Evolutionary conservation across 2,329 filamentous ascomycete genomes (phyloP), one percentile per base, ranked within the genome.

Genomic region (Emergomyces pasteurianus): DNA sequence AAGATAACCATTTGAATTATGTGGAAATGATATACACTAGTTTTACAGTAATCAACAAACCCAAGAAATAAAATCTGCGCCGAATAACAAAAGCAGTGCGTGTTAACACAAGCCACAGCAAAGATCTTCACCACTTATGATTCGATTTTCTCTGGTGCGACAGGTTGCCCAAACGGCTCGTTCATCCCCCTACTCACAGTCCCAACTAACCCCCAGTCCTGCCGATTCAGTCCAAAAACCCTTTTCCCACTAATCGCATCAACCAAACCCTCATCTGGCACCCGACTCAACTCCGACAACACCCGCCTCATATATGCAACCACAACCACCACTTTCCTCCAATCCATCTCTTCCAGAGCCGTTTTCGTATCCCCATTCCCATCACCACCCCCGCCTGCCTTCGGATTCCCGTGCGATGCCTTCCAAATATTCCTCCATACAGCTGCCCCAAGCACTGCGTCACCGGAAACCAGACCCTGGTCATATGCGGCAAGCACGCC

Each of bases 371-470:
- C 12, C 31, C 16, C 52, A 21, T 54, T n/a, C 34, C 34, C 18
- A 36, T 40, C 12, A n/a, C 16, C 52, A 21, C 38, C n/a, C 34
- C 34, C 46, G n/a, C 21, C 52, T 3, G 16, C 52, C n/a, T 54
- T 54, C 52, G 71, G 66, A 5, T 66, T 69, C n/a, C 67, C 71
- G 62, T 83, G 79, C 53, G 77, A 78, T 26, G 84, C 90, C 77
- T 92, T 91, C 80, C 90, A 95, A 60, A 99, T 72, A 74, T 97
- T 97, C 69, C 94, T 83, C 94, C 94, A 99, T 55, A 99, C 80
- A 9, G 94, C 94, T 49, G 88, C 76, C 4, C 72, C 74, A 53
- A 80, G 70, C 58, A 78, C 73, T 9, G 76, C 75, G 69, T 80
- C 77, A 2, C 78, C 75, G 61, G 77, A 77, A 23, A 74, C 70